Percentiles rank a stretch among this genome's conserved stretches.
Conservation (phyloP, 2,329 filamentous ascomycete species). For the Cytospora leucostoma region DNA sequence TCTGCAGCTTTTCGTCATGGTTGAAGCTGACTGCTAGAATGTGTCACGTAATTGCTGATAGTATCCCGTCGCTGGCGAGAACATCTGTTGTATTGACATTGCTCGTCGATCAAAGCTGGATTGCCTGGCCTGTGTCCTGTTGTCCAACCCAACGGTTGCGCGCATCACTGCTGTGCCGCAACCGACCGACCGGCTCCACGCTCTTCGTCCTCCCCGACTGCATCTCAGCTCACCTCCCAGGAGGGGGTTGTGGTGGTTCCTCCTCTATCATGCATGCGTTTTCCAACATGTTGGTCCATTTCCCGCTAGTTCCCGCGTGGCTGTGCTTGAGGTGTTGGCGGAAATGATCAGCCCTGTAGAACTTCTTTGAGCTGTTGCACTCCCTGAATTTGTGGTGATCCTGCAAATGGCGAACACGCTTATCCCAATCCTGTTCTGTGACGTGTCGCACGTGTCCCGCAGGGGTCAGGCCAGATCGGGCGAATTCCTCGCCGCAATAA, state of each 20-base stretch:
- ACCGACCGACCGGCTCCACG: not conserved
- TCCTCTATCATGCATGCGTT: slow-evolving; percentile 94
- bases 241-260: slow-evolving; percentile 60
- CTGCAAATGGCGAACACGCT: slow-evolving; percentile 82
- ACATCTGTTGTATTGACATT: slow-evolving; percentile 4
- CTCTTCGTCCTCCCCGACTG: not conserved
- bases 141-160: slow-evolving; percentile 3
- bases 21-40: not conserved
- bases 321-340: slow-evolving; percentile 97
- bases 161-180: slow-evolving; percentile 5
- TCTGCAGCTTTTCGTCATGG: not conserved
- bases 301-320: slow-evolving; percentile 91
- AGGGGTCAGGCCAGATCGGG: slow-evolving; percentile 47
- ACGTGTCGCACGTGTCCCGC: slow-evolving; percentile 46
- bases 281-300: slow-evolving; percentile 98
- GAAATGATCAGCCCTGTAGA: slow-evolving; percentile 96
- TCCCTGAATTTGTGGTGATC: slow-evolving; percentile 95
- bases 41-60: not conserved
- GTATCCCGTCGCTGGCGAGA: not conserved
- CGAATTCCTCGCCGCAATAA: slow-evolving; percentile 92
- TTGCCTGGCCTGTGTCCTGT: not conserved
- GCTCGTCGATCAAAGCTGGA: slow-evolving; percentile 1
- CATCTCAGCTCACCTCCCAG: slow-evolving; percentile 20
- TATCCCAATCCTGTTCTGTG: slow-evolving; percentile 86
- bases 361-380: slow-evolving; percentile 98